Evolutionary conservation across 2,329 filamentous ascomycete genomes (phyloP), one percentile per base, ranked within the genome.

Genomic region (Penicillium concentricum): DNA sequence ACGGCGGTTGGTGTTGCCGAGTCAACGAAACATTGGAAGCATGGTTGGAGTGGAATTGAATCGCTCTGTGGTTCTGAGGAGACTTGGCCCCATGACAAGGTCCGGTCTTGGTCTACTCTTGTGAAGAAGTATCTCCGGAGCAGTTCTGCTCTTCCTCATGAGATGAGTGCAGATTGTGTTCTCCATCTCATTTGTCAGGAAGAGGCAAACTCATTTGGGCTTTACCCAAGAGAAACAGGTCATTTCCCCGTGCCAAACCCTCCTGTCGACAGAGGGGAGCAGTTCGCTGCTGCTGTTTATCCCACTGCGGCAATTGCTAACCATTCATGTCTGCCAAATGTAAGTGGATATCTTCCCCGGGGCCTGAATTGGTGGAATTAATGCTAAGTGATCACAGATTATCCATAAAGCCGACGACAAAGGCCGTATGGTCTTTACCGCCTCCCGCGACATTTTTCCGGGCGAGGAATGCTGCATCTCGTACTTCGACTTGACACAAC

Each of bases 401-500:
- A 66, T 61, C 12, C 70, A 72, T 46, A 72, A 71, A 50, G 68
- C 70, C 1, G 68, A 72, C 32, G 51, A 61, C 4, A 44, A 64
- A 18, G 65, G 67, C 6, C 66, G 63, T 0, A 72, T 72, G 70
- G 63, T 72, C 1, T 72, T 71, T 24, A 68, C 67, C 2, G 65
- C 69, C 0, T 63, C 64, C 12, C 57, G 61, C 9, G 67, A 72
- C 18, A 72, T 72, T 20, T 49, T 56, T 1, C 45, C 65, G 0
- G 70, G 66, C 1, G 67, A 72, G 34, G 70, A 72, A 59, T 72
- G 70, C 48, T 72, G 69, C 38, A 72, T 72, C 32, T 66, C 70
- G 0, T 72, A 72, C 35, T 72, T 72, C 39, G 69, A 72, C 32
- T 30, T 72, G 24, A 65, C 64, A 2, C 52, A 63, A 41, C 52